Base-by-base conservation (phyloP, 1,284 basidiomycete species). In the Fomes fomentarius region DNA sequence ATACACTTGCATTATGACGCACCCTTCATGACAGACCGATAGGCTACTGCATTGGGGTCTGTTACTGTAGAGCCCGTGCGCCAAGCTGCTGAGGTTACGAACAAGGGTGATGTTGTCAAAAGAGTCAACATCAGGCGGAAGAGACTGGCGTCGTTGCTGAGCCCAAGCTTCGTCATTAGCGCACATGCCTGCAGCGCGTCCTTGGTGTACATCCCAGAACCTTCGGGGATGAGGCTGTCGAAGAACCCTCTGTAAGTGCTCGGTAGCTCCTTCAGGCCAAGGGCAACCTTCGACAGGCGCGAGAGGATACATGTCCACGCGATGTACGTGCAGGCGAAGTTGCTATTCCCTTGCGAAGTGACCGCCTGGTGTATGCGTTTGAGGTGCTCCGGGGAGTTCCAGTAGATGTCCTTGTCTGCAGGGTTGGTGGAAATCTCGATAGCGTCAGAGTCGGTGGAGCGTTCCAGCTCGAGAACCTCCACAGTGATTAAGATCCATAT, bases 21-120 rank as follows among this genome's bases (percentile, higher is more conserved):
- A 89, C 93, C 91, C 80, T 94, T 94, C 53, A 94, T 66, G 15
- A 94, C 85, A 19, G 91, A 89, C 26, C 93, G 84, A 69, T 87
- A 93, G 2, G 90, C 91, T 24, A 92, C 81, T 0, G 89, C 84
- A 63, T 94, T 94, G 0, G 91, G 84, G 58, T 92, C 89, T 6
- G 86, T 85, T 17, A 93, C 74, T 2, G 83, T 79, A 7, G 88
- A 89, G 1, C 81, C 84, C 4, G 77, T 79, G 52, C 76, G 83
- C 81, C 84, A 85, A 2, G 89, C 86, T 14, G 81, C 69, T 9
- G 87, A 75, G 3, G 87, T 85, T n/a, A 89, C 86, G 58, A 92
- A 90, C 9, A 91, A 66, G 3, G 90, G 87, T 0, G 87, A 89
- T 4, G 75, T 73, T 2, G 85, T 89, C 60, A 91, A 70, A 21